Conservation (phyloP, 2,329 filamentous ascomycete genomes). For the Diaporthe sp. region DNA sequence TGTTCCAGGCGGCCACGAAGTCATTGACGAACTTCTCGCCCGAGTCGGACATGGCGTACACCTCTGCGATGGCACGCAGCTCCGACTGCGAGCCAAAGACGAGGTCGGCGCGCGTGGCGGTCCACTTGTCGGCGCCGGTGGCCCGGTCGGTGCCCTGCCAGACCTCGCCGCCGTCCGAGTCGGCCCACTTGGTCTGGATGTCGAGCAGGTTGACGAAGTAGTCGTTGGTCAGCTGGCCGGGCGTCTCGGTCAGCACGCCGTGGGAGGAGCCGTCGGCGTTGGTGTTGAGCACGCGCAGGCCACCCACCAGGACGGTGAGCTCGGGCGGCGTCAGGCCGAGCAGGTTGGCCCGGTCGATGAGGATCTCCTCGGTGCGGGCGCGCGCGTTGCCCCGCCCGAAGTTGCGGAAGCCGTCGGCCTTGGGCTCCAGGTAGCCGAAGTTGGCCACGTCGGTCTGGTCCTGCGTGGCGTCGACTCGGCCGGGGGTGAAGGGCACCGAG, state of each 20-base stretch:
- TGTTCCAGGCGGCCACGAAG: conserved; percentile 79
- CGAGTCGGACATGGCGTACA: conserved; percentile 74
- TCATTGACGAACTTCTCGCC: conserved; percentile 77
- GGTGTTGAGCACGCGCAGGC: conserved; percentile 74
- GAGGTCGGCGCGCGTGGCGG: conserved; percentile 76
- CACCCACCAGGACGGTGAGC: conserved; percentile 76
- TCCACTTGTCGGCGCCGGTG: conserved; percentile 77
- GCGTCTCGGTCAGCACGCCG: conserved; percentile 76
- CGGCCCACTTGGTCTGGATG: conserved; percentile 69
- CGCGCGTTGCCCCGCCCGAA: conserved; percentile 73
- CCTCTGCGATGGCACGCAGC: conserved; percentile 78
- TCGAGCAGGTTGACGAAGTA: conserved; percentile 84
- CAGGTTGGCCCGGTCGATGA: conserved; percentile 77
- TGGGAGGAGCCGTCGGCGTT: conserved; percentile 77
- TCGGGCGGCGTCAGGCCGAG: conserved; percentile 78
- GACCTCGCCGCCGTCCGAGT: conserved; percentile 34
- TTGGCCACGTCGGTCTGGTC: conserved; percentile 76
- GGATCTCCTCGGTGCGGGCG: conserved; percentile 74
- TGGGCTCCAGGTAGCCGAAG: conserved; percentile 74
- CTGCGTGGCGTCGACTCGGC: conserved; percentile 77
- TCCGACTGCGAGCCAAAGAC: conserved; percentile 82
- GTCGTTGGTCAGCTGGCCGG: conserved; percentile 78
- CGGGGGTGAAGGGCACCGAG: conserved; percentile 77
- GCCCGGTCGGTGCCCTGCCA: conserved; percentile 38
- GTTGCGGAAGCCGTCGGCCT: conserved; percentile 81